Percentiles rank a stretch among this genome's conserved stretches.
phyloP scores from a whole-genome alignment of 345 rosid genomes.

The Brassica rapa region DNA sequence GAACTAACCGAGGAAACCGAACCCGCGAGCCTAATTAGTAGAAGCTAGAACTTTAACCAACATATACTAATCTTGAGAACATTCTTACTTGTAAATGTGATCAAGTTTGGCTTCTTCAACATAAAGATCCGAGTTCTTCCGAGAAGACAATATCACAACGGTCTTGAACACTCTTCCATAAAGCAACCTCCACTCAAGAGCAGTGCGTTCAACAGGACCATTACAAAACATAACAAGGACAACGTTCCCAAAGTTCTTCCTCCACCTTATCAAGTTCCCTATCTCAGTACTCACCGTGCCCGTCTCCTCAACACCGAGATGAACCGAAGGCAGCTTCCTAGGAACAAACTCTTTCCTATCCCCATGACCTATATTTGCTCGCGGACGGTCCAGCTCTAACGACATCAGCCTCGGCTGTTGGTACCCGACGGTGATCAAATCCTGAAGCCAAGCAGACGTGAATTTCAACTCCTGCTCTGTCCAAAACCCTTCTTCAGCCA shows the following conservation, averaged over 20 bases:
- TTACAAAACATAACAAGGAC: conserved; percentile 95
- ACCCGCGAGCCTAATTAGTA: not conserved
- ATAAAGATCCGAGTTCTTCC: conserved; percentile 74
- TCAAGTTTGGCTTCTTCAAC: conserved; percentile 77
- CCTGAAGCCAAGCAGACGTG: conserved; percentile 98
- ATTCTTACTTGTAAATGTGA: conserved; percentile 75
- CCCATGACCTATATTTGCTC: conserved; percentile 84
- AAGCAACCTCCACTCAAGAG: conserved; percentile 95
- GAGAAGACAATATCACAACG: conserved; percentile 76
- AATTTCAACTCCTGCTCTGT: conserved; percentile 81
- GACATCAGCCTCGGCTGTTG: conserved; percentile 98
- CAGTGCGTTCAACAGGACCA: conserved; percentile 92
- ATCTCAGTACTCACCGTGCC: conserved; percentile 91
- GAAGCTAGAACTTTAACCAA: conserved; percentile 19
- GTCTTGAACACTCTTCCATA: conserved; percentile 95
- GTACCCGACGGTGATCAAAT: conserved; percentile 88
- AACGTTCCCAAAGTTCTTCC: conserved; percentile 89
- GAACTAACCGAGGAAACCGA: too few relatives aligned
- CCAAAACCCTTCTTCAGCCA: conserved; percentile 99
- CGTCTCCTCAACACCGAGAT: conserved; percentile 93
- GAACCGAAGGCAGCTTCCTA: conserved; percentile 83
- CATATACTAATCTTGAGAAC: not conserved
- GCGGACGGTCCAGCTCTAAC: conserved; percentile 78
- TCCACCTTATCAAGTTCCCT: conserved; percentile 90
- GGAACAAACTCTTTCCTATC: conserved; percentile 90